Base-by-base conservation (phyloP, 768 basidiomycete genomes). In the Mycena crocata region DNA sequence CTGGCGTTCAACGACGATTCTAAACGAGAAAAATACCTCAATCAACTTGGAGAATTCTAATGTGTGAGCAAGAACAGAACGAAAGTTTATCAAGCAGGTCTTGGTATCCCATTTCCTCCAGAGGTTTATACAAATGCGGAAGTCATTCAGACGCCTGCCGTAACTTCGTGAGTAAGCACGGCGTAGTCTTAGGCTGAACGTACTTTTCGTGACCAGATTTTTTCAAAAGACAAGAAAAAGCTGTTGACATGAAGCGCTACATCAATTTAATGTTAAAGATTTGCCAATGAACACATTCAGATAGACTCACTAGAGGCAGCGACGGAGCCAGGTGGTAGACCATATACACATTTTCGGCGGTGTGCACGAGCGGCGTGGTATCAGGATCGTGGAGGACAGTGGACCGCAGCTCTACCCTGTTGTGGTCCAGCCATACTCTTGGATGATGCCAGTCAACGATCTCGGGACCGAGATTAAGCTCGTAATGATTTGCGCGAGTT, bases 301-400 rank as follows among this genome's bases (percentile, higher is more conserved):
- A 23, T 6, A 13, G 23, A 61, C 57, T 55, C 13, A 69, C 67
- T 45, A 69, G 57, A 37, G 67, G 67, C 5, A 69, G 40, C 3
- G 57, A 57, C 14, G 32, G 44, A 3, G 50, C 37, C 5, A 60
- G 31, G 26, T 54, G 35, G 49, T 64, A 40, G 12, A 64, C 63
- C 58, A 64, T 55, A 23, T 69, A 61, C n/a, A 61, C 45, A 44
- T 56, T 64, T 56, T 69, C 67, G 26, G 52, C 67, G 28, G 64
- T 37, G n/a, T 64, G 15, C 1, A 56, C 17, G 5, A 69, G 28
- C 45, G 58, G 42, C 2, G 30, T 15, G 23, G 39, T 40, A 30
- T 61, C 42, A 2, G 65, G 49, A 46, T 69, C 52, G 30, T 42
- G 44, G 5, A 69, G 52, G 15, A 64, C 57, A 44, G 5, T 45